These are phyloP conservation scores for Orobanche coerulescens DNA, from an alignment of 257 asterid genomes.

Conservation along the genomic window DNA sequence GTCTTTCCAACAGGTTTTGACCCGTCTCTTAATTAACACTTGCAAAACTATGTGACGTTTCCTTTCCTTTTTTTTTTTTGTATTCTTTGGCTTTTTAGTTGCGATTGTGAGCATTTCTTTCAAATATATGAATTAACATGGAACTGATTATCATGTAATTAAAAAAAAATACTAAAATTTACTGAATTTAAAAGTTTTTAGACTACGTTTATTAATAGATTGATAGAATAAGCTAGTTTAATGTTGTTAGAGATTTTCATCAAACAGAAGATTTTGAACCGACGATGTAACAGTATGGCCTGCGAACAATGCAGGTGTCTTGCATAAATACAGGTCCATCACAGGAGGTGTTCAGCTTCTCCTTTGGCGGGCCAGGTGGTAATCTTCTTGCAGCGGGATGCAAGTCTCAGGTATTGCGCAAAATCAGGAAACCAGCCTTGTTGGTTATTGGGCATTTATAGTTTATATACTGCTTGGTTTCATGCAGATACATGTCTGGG, in stretches of 20 bases:
- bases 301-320: slow-evolving; percentile 61
- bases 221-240: neutral
- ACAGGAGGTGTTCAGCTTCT: slow-evolving; percentile 80
- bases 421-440: neutral
- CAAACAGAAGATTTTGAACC: too few relatives aligned
- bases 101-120: neutral
- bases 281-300: neutral
- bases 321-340: slow-evolving; percentile 51
- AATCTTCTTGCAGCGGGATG: slow-evolving; percentile 87
- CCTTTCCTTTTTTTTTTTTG: neutral
- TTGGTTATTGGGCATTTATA: neutral
- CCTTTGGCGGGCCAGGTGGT: slow-evolving; percentile 68
- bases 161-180: neutral
- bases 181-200: neutral
- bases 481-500: slow-evolving; percentile 72
- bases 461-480: neutral
- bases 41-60: neutral
- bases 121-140: neutral
- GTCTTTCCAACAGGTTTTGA: slow-evolving; percentile 67
- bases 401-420: slow-evolving; percentile 48
- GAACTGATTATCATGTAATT: too few relatives aligned
- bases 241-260: neutral
- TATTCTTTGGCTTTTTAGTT: neutral
- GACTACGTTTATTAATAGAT: neutral
- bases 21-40: neutral